These are phyloP conservation scores for Endotrypanum monterogeii DNA, from an alignment of 208 protist genomes.

Conservation along the genomic window DNA sequence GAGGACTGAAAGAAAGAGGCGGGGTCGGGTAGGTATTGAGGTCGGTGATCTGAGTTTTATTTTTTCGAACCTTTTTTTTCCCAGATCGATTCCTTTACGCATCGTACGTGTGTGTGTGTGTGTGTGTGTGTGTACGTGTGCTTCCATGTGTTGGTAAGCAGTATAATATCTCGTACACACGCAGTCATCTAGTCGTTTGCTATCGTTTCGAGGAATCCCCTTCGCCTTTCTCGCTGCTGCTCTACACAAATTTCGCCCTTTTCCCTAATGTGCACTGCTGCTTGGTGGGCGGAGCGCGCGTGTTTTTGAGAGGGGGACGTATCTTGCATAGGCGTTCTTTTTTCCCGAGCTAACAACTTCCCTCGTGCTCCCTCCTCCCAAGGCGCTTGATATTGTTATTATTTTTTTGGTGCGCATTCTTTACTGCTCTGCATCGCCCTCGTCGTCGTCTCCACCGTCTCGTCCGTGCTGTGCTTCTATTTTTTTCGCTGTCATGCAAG, in stretches of 20 bases:
- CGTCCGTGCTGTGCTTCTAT: neutral
- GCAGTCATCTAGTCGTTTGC: neutral
- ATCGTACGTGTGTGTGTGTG: slow-evolving; percentile 5
- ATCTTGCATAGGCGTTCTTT: too few relatives aligned
- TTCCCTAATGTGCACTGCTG: neutral
- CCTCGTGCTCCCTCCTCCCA: neutral
- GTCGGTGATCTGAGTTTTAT: too few relatives aligned
- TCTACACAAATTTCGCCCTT: neutral
- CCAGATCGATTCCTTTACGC: neutral
- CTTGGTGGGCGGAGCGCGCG: neutral
- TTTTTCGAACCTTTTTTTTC: neutral
- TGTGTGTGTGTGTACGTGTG: slow-evolving; percentile 10
- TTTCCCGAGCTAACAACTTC: neutral
- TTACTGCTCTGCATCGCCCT: too few relatives aligned
- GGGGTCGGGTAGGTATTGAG: too few relatives aligned
- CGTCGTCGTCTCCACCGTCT: neutral
- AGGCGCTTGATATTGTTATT: too few relatives aligned
- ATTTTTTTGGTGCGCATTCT: neutral
- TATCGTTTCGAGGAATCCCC: neutral
- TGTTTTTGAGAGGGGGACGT: neutral
- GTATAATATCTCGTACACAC: neutral
- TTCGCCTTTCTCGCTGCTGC: neutral
- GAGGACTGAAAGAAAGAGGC: too few relatives aligned
- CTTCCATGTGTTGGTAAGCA: neutral
- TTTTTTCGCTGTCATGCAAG: neutral